These are phyloP conservation scores for Diaporthe helianthi DNA, from an alignment of 2,329 filamentous ascomycete species.

Conservation along the genomic window DNA sequence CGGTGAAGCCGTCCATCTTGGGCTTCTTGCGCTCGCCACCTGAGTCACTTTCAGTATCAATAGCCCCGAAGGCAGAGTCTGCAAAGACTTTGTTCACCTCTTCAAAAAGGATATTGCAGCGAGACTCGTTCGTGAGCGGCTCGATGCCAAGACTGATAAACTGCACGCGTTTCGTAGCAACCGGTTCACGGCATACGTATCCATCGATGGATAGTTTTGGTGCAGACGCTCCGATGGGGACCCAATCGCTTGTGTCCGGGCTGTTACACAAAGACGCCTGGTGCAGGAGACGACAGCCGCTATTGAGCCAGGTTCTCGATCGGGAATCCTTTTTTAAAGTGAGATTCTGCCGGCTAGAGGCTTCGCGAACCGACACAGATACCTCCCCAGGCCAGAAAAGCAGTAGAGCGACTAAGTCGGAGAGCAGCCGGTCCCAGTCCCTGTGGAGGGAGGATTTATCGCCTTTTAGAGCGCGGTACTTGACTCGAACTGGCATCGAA, in stretches of 20 bases:
- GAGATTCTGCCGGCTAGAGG: conserved; percentile 45
- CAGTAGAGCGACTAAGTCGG: conserved; percentile 67
- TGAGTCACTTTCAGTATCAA: conserved; percentile 54
- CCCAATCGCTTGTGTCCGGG: conserved; percentile 66
- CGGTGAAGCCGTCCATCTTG: conserved; percentile 56
- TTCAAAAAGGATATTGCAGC: conserved; percentile 73
- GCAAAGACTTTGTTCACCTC: conserved; percentile 80
- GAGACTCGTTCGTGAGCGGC: conserved; percentile 64
- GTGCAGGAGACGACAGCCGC: conserved; percentile 56
- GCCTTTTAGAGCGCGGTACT: conserved; percentile 69
- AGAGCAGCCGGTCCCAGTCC: conserved; percentile 71
- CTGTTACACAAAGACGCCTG: conserved; percentile 71
- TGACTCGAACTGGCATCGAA: conserved; percentile 87
- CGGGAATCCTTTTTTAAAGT: conserved; percentile 41
- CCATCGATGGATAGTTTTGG: conserved; percentile 69
- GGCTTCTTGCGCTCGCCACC: conserved; percentile 44
- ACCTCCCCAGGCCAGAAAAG: conserved; percentile 70
- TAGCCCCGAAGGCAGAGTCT: conserved; percentile 76
- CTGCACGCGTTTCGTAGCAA: conserved; percentile 75
- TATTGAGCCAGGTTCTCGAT: conserved; percentile 11
- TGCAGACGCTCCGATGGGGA: conserved; percentile 72
- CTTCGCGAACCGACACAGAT: conserved; percentile 66
- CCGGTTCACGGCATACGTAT: conserved; percentile 73
- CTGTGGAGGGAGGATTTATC: conserved; percentile 61
- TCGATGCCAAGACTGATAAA: conserved; percentile 81